A percentile compares a stretch with the other conserved stretches of the same genome.
These are phyloP conservation scores for Entomortierella chlamydospora DNA, from an alignment of 192 early-diverging fungal species.

Conservation along the genomic window DNA sequence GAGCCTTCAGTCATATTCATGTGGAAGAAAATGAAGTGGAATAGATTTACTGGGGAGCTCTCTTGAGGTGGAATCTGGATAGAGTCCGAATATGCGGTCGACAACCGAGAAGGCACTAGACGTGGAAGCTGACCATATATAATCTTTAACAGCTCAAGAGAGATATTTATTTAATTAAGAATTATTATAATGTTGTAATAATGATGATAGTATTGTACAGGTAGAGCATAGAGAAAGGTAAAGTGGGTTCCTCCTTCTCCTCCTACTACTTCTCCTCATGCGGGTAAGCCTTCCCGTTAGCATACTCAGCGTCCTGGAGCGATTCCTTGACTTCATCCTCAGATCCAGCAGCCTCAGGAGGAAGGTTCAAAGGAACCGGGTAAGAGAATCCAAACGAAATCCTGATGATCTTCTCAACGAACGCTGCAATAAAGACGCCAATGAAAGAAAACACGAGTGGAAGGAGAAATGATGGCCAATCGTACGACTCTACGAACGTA, in stretches of 20 bases:
- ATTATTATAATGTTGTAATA: no score
- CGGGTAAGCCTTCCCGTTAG: conserved; percentile 6
- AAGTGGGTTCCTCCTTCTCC: no score
- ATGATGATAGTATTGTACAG: no score
- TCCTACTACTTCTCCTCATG: not conserved
- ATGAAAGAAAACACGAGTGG: conserved; percentile 27
- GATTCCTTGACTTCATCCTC: conserved; percentile 18
- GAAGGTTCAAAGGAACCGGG: conserved; percentile 21
- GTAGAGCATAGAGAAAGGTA: no score
- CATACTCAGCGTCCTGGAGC: conserved; percentile 20
- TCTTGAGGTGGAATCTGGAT: no score
- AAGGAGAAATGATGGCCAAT: conserved; percentile 46
- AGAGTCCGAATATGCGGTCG: no score
- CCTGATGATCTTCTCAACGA: conserved; percentile 18
- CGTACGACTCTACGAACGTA: conserved; percentile 31
- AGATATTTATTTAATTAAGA: no score
- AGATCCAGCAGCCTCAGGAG: conserved; percentile 13
- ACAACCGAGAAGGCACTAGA: no score
- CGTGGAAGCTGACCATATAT: no score
- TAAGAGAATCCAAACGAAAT: conserved; percentile 17
- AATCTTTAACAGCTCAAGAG: no score
- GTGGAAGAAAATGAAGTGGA: no score
- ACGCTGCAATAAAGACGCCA: conserved; percentile 11
- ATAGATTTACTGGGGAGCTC: no score
- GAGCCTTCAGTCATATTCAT: conserved; percentile 72